phyloP scores from a whole-genome alignment of 2,329 filamentous ascomycete species.

The Magnaporthales sp. region DNA sequence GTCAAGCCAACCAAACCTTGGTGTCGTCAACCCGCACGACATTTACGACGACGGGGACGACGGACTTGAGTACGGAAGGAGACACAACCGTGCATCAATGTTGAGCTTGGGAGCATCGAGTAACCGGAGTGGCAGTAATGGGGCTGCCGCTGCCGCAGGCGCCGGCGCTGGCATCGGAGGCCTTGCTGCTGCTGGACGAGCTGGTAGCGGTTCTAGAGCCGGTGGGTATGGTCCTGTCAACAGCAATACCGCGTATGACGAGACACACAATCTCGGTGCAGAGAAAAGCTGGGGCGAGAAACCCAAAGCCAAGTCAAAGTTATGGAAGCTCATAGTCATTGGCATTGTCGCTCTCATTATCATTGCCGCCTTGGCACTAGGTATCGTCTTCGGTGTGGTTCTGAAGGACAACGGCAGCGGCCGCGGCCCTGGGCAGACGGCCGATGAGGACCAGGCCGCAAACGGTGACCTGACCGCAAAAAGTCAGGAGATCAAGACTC shows the following conservation, averaged over 20 bases:
- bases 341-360: conserved; percentile 55
- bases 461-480: conserved; percentile 67
- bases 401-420: conserved; percentile 37
- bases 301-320: conserved; percentile 50
- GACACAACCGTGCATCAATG: conserved; percentile 45
- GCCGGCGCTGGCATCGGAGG: too few relatives aligned
- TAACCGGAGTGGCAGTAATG: conserved; percentile 22
- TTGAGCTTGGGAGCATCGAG: conserved; percentile 45
- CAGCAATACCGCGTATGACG: conserved; percentile 16
- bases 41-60: conserved; percentile 88
- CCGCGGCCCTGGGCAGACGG: conserved; percentile 33
- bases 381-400: conserved; percentile 64
- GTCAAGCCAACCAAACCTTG: conserved; percentile 39
- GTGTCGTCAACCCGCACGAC: conserved; percentile 65
- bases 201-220: conserved; percentile 19
- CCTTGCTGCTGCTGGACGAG: conserved; percentile 32
- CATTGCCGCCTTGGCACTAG: conserved; percentile 63
- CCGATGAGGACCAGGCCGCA: conserved; percentile 46
- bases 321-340: conserved; percentile 62
- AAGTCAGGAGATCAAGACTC: conserved; percentile 63
- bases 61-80: conserved; percentile 51
- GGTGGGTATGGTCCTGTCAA: conserved; percentile 47
- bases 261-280: conserved; percentile 23
- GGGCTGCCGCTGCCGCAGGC: conserved; percentile 33
- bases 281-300: conserved; percentile 43